Percentiles rank a stretch among this genome's conserved stretches.
These are phyloP conservation scores for Boletus insuetus DNA, from an alignment of 768 basidiomycete species.

Conservation along the genomic window DNA sequence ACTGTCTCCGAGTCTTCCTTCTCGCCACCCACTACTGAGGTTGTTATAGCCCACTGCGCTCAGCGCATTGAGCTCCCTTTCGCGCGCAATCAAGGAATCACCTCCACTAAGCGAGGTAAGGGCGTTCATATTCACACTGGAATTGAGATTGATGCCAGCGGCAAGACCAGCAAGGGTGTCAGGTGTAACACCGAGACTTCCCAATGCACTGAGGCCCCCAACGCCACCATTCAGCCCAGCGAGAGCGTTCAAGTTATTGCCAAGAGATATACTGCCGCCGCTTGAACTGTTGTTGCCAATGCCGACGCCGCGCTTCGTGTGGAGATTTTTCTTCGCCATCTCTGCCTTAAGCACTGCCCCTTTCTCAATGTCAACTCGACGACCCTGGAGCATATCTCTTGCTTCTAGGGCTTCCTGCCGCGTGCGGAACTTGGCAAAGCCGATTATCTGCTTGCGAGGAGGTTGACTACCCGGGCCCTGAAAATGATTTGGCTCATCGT, in stretches of 20 bases:
- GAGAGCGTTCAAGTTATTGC: conserved; percentile 24
- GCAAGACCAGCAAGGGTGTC: conserved; percentile 28
- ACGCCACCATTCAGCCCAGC: conserved; percentile 26
- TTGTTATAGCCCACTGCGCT: conserved; percentile 46
- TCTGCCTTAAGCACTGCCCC: conserved; percentile 94
- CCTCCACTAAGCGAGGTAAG: conserved; percentile 23
- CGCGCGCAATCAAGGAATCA: conserved; percentile 38
- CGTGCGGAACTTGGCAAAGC: conserved; percentile 93
- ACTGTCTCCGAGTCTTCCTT: conserved; percentile 33
- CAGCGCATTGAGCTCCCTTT: conserved; percentile 46
- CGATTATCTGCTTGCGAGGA: conserved; percentile 94
- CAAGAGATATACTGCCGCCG: conserved; percentile 29
- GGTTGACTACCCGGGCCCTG: conserved; percentile 37
- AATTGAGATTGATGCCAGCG: conserved; percentile 31
- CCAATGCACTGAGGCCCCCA: conserved; percentile 26
- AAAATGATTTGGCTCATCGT: conserved; percentile 33
- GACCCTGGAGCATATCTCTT: conserved; percentile 83
- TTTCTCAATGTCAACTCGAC: conserved; percentile 89
- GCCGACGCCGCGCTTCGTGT: conserved; percentile 91
- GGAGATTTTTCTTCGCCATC: conserved; percentile 99
- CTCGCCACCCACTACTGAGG: conserved; percentile 33
- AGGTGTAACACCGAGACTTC: conserved; percentile 26
- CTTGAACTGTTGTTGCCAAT: conserved; percentile 41
- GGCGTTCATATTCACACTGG: conserved; percentile 26
- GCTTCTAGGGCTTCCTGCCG: conserved; percentile 86